Percentiles rank a stretch among this genome's conserved stretches.
These are phyloP conservation scores for Aphanomyces stellatus DNA, from an alignment of 352 stramenopile genomes.

Conservation along the genomic window DNA sequence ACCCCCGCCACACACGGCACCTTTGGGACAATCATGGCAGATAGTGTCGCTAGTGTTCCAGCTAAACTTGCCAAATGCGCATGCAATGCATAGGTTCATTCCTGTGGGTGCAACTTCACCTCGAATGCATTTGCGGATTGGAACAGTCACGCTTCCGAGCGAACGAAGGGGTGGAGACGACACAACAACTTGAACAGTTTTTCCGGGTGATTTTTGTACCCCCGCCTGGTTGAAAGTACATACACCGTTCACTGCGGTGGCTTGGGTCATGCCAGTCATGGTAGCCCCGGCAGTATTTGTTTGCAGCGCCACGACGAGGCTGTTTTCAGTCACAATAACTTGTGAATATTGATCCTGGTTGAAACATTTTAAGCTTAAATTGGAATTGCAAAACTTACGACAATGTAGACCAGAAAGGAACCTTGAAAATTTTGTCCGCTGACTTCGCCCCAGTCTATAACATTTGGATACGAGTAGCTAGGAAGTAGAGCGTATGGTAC, in stretches of 20 bases:
- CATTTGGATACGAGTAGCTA: neutral
- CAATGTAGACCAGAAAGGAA: neutral
- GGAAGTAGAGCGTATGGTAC: neutral
- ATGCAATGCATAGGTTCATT: neutral
- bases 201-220: neutral
- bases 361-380: neutral
- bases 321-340: conserved; percentile 8
- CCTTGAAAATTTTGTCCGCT: conserved; percentile 4
- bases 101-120: conserved; percentile 8
- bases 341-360: conserved; percentile 11
- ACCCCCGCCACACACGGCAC: conserved; percentile 11
- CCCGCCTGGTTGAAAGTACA: neutral
- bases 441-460: neutral
- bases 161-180: neutral
- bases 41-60: conserved; percentile 15
- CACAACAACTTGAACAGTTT: neutral
- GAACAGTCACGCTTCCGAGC: neutral
- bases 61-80: conserved; percentile 14
- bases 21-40: conserved; percentile 9
- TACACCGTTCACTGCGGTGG: neutral
- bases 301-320: neutral
- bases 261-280: neutral
- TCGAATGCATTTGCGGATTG: neutral
- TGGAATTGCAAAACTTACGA: conserved; percentile 2
- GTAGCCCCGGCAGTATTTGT: neutral